Base-by-base conservation (phyloP, 768 basidiomycete genomes). In the Thelephora ganbajun region DNA sequence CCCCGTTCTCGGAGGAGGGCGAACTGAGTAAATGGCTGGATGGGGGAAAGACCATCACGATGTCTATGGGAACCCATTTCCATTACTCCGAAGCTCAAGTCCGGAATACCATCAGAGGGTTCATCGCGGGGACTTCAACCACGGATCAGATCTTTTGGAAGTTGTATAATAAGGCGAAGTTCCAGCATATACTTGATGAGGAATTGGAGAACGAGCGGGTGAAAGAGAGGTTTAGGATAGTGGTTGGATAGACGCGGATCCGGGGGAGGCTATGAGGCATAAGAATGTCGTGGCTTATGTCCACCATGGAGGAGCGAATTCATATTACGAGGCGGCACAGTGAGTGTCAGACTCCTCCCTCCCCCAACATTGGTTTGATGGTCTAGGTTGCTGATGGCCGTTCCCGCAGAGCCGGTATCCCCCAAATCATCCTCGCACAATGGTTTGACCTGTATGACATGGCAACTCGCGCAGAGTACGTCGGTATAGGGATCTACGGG, bases 361-460 rank as follows among this genome's bases (percentile, higher is more conserved):
- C 26, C 4, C 26, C 5, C n/a, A n/a, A n/a, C n/a, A n/a, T n/a
- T n/a, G n/a, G n/a, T n/a, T 30, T 30, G 9, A 30, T 9, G 26
- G 26, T 30, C 9, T 9, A 4, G 26, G 4, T 30, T 30, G 26
- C 9, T 30, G 4, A 30, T 9, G 26, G 26, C 9, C 4, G 5
- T 4, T 30, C 9, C 26, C 35, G 6, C 39, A 56, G 54, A 35
- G 47, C 47, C 2, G 57, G 55, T 3, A 53, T 56, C 7, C 57
- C 57, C 13, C 57, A 56, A 19, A 49, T 58, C 26, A 45, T 58
- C 33, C 48, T 58, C 11, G 50, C 57, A 3, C 51, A 54, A 41
- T 58, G 57, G 57, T 50, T 53, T 22, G 57, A 58, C 48, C 49
- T 53, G 6, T 58, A 58, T 37, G 57, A 58, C 20, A 53, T 53